Percentiles rank a stretch among this genome's conserved stretches.
These are phyloP conservation scores for Mortierella alpina DNA, from an alignment of 192 early-diverging fungal species.

Conservation along the genomic window DNA sequence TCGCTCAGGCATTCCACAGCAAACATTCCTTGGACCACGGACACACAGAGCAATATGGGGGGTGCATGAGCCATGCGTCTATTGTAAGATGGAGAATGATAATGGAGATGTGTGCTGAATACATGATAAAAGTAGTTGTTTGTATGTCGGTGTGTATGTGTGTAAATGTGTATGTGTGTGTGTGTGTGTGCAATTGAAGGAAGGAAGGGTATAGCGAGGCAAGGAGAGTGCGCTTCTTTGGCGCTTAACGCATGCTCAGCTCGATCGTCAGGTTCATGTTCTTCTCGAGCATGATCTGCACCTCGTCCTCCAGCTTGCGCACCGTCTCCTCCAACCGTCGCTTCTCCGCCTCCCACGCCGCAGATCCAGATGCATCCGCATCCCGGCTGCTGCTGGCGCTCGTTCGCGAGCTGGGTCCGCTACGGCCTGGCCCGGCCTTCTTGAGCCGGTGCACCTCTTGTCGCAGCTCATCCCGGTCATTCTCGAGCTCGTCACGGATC, in stretches of 20 bases:
- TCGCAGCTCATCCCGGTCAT: slow-evolving; percentile 30
- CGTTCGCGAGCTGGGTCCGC: neutral
- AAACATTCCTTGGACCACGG: too few relatives aligned
- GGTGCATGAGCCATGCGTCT: too few relatives aligned
- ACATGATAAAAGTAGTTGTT: neutral
- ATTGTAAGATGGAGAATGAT: too few relatives aligned
- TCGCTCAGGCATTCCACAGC: too few relatives aligned
- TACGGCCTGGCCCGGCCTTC: slow-evolving; percentile 20
- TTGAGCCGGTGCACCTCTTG: slow-evolving; percentile 29
- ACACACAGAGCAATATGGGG: too few relatives aligned
- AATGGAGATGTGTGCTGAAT: too few relatives aligned
- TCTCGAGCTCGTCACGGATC: slow-evolving; percentile 47
- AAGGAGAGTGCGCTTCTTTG: neutral
- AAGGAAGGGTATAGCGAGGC: neutral
- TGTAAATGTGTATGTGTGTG: neutral
- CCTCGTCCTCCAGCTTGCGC: slow-evolving; percentile 33
- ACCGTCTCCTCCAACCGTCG: slow-evolving; percentile 25
- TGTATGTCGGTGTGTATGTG: too few relatives aligned
- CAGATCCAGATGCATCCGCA: neutral
- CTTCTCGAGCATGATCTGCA: slow-evolving; percentile 54
- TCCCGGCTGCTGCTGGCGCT: neutral
- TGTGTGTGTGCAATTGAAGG: neutral
- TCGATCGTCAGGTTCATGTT: slow-evolving; percentile 54
- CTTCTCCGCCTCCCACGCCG: slow-evolving; percentile 44
- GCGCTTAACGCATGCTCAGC: slow-evolving; percentile 27